Base-by-base conservation (phyloP, 768 basidiomycete species). In the Suillus subaureus region DNA sequence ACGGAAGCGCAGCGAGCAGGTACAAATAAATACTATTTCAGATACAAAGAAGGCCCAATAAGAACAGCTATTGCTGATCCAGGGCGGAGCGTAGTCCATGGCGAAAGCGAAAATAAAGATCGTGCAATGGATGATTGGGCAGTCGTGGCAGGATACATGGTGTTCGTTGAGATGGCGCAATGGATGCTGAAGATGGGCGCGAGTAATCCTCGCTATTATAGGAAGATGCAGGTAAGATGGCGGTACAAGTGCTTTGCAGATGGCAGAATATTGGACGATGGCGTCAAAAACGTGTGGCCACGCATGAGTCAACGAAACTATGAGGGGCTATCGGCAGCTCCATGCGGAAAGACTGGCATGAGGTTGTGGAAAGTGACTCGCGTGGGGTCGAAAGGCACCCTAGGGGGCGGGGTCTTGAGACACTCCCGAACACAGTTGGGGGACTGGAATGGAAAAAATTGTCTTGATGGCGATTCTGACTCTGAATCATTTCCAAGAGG, bases 331-430 rank as follows among this genome's bases (percentile, higher is more conserved):
- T 39, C 37, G 68, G 66, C 47, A 68, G 63, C 49, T 52, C 69
- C 73, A 52, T 70, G 78, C 63, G 79, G 78, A 69, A 82, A 78
- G 63, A 88, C 82, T 45, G 88, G 88, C 86, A 89, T 87, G 71
- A 90, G 85, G 69, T 87, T 81, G 72, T 79, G 82, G 68, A 88
- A 88, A 21, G 81, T 79, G 70, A 85, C 79, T 66, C 76, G 80
- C 63, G 82, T 81, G 21, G 84, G 84, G 68, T 82, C 77, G 71
- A 84, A 82, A 39, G 79, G 78, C 37, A 80, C 37, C 42, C 63
- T 69, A 42, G 78, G 80, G 3, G 75, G 70, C 4, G 79, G 80
- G 9, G 79, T 80, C 56, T 61, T 73, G 23, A 79, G 78, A 58
- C 68, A 66, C 51, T 62, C 63, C 7, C 61, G 40, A 43, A 69